Evolutionary conservation across 805 yeast genomes (phyloP).

Genomic region (Blastobotrys parvus): DNA sequence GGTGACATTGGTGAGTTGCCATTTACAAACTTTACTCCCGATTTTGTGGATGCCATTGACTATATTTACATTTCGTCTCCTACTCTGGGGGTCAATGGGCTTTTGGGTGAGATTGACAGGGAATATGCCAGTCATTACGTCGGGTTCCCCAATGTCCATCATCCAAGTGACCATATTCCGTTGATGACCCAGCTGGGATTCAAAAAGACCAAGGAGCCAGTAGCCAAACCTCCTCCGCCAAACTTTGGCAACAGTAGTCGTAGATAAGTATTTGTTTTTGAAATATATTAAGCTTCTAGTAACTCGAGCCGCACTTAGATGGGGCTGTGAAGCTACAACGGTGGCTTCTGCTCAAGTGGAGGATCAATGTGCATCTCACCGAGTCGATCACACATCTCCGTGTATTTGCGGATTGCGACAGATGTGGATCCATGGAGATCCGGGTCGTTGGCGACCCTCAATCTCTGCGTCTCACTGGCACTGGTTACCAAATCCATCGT

Average conservation of each 20-base stretch:
- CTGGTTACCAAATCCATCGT: too few species aligned
- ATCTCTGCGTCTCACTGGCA: too few species aligned
- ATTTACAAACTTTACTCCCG: slow-evolving; percentile 90
- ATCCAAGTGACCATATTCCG: slow-evolving; percentile 94
- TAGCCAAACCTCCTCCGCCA: slow-evolving; percentile 15
- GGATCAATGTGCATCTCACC: too few species aligned
- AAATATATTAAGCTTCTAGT: too few species aligned
- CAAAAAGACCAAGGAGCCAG: slow-evolving; percentile 25
- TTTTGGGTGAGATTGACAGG: slow-evolving; percentile 75
- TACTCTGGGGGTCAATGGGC: slow-evolving; percentile 71
- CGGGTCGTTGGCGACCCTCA: too few species aligned
- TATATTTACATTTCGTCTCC: slow-evolving; percentile 91
- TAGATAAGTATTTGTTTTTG: too few species aligned
- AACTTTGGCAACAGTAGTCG: slow-evolving; percentile 11
- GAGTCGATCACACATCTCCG: too few species aligned
- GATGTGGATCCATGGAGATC: too few species aligned
- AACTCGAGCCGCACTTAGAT: too few species aligned
- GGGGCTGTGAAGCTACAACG: too few species aligned
- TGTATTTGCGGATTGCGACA: too few species aligned
- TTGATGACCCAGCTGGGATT: slow-evolving; percentile 70
- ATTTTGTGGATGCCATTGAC: slow-evolving; percentile 87
- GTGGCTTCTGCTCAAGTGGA: too few species aligned
- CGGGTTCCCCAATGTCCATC: slow-evolving; percentile 90
- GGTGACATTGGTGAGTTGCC: slow-evolving; percentile 81
- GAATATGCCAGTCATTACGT: slow-evolving; percentile 68